These are phyloP conservation scores for Cytospora piceicola DNA, from an alignment of 2,329 filamentous ascomycete species.

Conservation along the genomic window DNA sequence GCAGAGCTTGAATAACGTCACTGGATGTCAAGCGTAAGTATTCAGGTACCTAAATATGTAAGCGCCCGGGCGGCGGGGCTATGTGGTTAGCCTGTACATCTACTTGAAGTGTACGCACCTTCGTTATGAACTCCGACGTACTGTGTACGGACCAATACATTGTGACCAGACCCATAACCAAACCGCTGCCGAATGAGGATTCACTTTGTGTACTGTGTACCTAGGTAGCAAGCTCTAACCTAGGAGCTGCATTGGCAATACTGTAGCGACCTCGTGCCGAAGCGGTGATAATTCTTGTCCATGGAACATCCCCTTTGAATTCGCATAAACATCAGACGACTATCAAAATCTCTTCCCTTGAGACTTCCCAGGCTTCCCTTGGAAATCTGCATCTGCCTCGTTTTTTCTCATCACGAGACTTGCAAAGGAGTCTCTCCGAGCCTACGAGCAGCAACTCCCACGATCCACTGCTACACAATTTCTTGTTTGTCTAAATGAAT, in stretches of 20 bases:
- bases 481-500: slow-evolving; percentile 21
- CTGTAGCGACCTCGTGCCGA: neutral
- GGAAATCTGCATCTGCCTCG: slow-evolving; percentile 15
- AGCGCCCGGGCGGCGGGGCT: no score
- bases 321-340: slow-evolving; percentile 3
- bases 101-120: neutral
- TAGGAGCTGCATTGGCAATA: neutral
- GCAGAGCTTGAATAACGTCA: neutral
- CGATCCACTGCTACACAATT: slow-evolving; percentile 18
- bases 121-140: neutral
- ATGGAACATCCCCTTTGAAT: slow-evolving; percentile 11
- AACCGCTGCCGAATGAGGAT: neutral
- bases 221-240: neutral
- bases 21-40: neutral
- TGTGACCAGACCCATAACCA: neutral
- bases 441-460: slow-evolving; percentile 3
- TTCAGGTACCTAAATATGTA: neutral
- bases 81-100: neutral
- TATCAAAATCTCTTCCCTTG: neutral
- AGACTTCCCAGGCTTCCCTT: no score
- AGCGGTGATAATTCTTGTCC: slow-evolving; percentile 6
- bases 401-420: slow-evolving; percentile 5
- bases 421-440: slow-evolving; percentile 13
- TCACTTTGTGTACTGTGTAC: neutral
- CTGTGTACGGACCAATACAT: neutral